Conservation (phyloP, 2,329 filamentous ascomycete genomes). For the Talaromyces amestolkiae region DNA sequence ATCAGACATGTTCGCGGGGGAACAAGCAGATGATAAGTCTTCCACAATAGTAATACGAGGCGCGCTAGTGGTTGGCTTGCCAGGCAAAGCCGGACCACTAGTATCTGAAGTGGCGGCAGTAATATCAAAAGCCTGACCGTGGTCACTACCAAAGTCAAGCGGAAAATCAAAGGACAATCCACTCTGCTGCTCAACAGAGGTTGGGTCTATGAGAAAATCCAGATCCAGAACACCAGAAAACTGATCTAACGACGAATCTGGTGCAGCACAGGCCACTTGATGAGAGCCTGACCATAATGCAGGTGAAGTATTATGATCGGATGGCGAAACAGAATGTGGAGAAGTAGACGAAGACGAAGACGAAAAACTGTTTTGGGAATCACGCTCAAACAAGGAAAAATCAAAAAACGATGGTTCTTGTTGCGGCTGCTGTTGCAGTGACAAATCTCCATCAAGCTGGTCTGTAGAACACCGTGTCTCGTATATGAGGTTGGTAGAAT, state of each 20-base stretch:
- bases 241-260: slow-evolving; percentile 15
- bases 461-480: background rate
- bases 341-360: slow-evolving; percentile 15
- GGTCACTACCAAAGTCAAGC: slow-evolving; percentile 10
- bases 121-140: slow-evolving; percentile 1
- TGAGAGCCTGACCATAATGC: slow-evolving; percentile 14
- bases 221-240: slow-evolving; percentile 16
- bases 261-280: slow-evolving; percentile 8
- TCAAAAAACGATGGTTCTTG: slow-evolving; percentile 13
- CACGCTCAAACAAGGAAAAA: slow-evolving; percentile 18
- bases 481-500: slow-evolving; percentile 9
- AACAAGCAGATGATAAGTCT: slow-evolving; percentile 12
- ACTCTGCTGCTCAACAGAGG: slow-evolving; percentile 3
- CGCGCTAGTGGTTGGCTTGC: slow-evolving; percentile 1
- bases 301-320: slow-evolving; percentile 11
- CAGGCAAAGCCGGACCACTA: background rate
- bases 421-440: slow-evolving; percentile 7
- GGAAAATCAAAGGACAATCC: slow-evolving; percentile 15
- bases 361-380: slow-evolving; percentile 12
- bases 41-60: slow-evolving; percentile 4
- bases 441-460: background rate
- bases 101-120: background rate
- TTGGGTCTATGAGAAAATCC: slow-evolving; percentile 10
- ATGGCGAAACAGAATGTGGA: slow-evolving; percentile 8
- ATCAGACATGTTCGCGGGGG: slow-evolving; percentile 14